A percentile compares a stretch with the other conserved stretches of the same genome.
Conservation (phyloP, 495 filamentous ascomycete species). For the Lophiostoma macrostomum region DNA sequence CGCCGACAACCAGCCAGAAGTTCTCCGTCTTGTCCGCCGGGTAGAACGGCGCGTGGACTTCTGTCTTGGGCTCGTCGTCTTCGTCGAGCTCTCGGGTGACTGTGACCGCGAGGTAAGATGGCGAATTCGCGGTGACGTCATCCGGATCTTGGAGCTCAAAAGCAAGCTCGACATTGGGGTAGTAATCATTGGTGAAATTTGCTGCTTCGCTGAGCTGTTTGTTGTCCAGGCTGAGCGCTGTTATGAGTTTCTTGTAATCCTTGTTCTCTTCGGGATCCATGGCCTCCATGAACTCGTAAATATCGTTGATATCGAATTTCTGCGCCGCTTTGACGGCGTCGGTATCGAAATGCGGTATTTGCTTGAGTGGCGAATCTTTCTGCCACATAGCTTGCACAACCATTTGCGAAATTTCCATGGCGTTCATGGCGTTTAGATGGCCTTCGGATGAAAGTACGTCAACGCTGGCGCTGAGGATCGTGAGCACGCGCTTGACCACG, state of each 20-base stretch:
- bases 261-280: constrained; percentile 93
- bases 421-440: constrained; percentile 92
- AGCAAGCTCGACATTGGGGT: constrained; percentile 87
- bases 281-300: constrained; percentile 97
- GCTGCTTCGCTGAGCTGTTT: constrained; percentile 84
- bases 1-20: constrained; percentile 93
- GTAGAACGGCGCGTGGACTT: constrained; percentile 95
- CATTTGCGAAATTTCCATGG: constrained; percentile 99
- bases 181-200: constrained; percentile 92
- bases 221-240: constrained; percentile 73
- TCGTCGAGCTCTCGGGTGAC: constrained; percentile 79
- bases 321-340: constrained; percentile 81
- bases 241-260: constrained; percentile 69
- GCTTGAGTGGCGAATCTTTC: constrained; percentile 91
- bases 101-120: constrained; percentile 79
- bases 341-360: constrained; percentile 91
- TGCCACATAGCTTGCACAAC: constrained; percentile 99
- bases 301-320: constrained; percentile 78
- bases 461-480: constrained; percentile 84
- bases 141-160: constrained; percentile 83
- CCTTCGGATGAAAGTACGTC: constrained; percentile 96
- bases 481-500: constrained; percentile 79
- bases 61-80: constrained; percentile 70
- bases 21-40: constrained; percentile 92
- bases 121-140: constrained; percentile 71